Evolutionary conservation across 768 basidiomycete genomes (phyloP), one percentile per base, ranked within the genome.

Genomic region (Naganishia vishniacii): DNA sequence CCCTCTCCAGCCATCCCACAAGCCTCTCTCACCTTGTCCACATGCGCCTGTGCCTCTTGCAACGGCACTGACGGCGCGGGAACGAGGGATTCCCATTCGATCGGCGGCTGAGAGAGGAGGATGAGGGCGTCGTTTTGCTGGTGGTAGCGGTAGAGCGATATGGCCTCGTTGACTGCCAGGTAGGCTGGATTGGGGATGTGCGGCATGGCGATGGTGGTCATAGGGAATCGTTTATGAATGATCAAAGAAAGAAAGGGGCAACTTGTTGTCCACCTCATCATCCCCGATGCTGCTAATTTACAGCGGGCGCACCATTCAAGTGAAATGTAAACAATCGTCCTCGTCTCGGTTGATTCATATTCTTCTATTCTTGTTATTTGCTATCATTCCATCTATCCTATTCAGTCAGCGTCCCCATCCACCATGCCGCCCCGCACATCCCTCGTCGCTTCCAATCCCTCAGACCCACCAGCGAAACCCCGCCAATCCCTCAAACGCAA

Each of bases 111-210:
- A 2, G 25, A 18, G 2, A 64, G 29, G 41, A 64, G 34, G 12
- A n/a, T n/a, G 42, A 32, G 42, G 23, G 48, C 3, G 3, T 7
- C 23, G 29, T 64, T 56, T n/a, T 53, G 63, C 20, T 31, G 20
- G 2, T 20, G 29, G 53, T 45, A 64, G 4, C 8, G 23, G 34
- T 45, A 59, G n/a, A 59, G 44, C 6, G 28, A 12, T 40, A 64
- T 59, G 31, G 63, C 29, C 18, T 64, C 63, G 18, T 42, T 29
- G n/a, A 64, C 31, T 13, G 63, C 51, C 18, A 64, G 53, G 32
- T 56, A 64, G 7, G 63, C 51, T 8, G 63, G 63, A 25, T 64
- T 64, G 13, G 34, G 63, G 48, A 56, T 64, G 51, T 31, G 18
- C 37, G 51, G 49, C 49, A 37, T 32, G 23, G 47, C 34, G 32